phyloP scores from a whole-genome alignment of 805 yeast genomes.

The Candida suzukii region DNA sequence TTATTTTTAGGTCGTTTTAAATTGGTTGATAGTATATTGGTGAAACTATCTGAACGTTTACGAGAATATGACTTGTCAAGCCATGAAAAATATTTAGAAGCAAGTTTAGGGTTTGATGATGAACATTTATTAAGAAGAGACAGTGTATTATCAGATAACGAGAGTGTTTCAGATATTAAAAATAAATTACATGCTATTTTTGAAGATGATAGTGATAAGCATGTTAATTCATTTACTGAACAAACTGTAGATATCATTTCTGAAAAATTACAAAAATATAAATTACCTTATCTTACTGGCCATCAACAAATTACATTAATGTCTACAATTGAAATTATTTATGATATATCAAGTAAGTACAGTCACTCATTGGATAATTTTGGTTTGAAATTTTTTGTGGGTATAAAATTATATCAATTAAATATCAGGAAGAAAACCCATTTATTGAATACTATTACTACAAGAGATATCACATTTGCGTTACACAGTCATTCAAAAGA shows the following conservation, averaged over 20 bases:
- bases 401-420: constrained; percentile 56
- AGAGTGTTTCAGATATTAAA: no score
- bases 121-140: constrained; percentile 7
- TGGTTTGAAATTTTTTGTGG: constrained; percentile 66
- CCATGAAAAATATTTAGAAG: constrained; percentile 10
- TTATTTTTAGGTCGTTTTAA: constrained; percentile 53
- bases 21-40: constrained; percentile 50
- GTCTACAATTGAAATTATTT: constrained; percentile 59
- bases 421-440: constrained; percentile 24
- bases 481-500: constrained; percentile 76
- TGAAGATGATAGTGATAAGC: no score
- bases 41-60: constrained; percentile 43
- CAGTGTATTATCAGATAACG: no score
- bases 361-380: constrained; percentile 46
- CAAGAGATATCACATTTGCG: constrained; percentile 82
- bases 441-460: background rate
- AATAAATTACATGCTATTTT: constrained; percentile 21
- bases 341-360: constrained; percentile 41
- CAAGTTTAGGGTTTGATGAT: constrained; percentile 16
- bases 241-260: constrained; percentile 39
- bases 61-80: constrained; percentile 43
- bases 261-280: constrained; percentile 53
- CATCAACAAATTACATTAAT: constrained; percentile 86
- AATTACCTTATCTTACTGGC: constrained; percentile 77
- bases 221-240: constrained; percentile 9